phyloP scores from a whole-genome alignment of 2,329 filamentous ascomycete genomes.

The Fusarium heterosporum region DNA sequence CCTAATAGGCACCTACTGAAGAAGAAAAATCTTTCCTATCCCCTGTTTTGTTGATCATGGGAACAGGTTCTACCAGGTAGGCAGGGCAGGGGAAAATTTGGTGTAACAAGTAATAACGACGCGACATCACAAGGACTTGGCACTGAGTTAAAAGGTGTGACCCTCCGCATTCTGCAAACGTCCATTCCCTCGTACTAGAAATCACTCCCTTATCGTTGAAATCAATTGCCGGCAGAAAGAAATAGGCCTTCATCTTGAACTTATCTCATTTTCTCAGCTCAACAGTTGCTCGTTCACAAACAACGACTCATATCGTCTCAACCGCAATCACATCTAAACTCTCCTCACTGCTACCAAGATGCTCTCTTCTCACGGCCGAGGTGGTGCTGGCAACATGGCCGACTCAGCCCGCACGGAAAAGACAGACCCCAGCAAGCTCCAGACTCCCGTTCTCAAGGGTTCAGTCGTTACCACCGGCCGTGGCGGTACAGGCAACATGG shows the following conservation, averaged over 20 bases:
- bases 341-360: constrained; percentile 47
- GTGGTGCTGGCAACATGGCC: constrained; percentile 81
- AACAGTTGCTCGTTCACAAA: not conserved
- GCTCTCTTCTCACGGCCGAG: constrained; percentile 77
- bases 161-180: constrained; percentile 10
- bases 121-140: constrained; percentile 40
- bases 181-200: not conserved
- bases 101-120: constrained; percentile 18
- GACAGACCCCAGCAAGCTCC: constrained; percentile 71
- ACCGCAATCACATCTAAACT: not conserved
- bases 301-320: not conserved
- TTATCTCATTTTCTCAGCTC: not conserved
- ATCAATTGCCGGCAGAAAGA: not conserved
- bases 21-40: constrained; percentile 19
- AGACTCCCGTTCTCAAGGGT: constrained; percentile 85
- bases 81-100: constrained; percentile 26
- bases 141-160: constrained; percentile 38
- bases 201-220: not conserved
- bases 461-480: constrained; percentile 90
- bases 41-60: constrained; percentile 41
- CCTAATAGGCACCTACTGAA: constrained; percentile 16
- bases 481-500: constrained; percentile 91
- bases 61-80: constrained; percentile 30
- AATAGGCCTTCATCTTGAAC: not conserved
- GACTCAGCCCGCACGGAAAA: constrained; percentile 64